phyloP scores from a whole-genome alignment of 768 basidiomycete species.

The Leccinum ochraceum region DNA sequence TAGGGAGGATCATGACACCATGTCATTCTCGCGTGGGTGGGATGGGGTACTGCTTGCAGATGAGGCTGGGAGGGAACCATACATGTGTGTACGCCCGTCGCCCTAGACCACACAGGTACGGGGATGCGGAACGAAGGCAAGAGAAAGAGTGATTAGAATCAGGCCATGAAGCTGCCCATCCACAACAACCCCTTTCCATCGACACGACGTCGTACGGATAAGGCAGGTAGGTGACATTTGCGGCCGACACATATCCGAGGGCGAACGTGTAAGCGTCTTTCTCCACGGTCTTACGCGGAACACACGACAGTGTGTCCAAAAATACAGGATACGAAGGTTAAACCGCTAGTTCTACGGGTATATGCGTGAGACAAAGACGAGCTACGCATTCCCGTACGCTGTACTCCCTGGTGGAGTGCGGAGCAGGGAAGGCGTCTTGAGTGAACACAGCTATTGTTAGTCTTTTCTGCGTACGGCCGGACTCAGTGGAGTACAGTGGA shows the following conservation, averaged over 20 bases:
- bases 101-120: constrained; percentile 22
- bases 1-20: constrained; percentile 14
- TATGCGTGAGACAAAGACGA: constrained; percentile 1
- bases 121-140: constrained; percentile 12
- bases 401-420: constrained; percentile 10
- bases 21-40: constrained; percentile 8
- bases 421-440: constrained; percentile 20
- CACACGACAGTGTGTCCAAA: constrained; percentile 7
- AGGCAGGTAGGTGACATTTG: constrained; percentile 9
- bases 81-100: background rate
- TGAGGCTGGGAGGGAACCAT: background rate
- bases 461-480: background rate
- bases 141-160: constrained; percentile 7
- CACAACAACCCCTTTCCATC: constrained; percentile 25
- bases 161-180: constrained; percentile 11
- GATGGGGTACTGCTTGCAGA: background rate
- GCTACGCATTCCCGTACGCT: constrained; percentile 10
- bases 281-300: constrained; percentile 9
- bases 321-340: constrained; percentile 4
- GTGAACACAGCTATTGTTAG: constrained; percentile 17
- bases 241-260: background rate
- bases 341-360: background rate
- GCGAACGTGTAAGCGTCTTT: background rate
- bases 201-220: constrained; percentile 17
- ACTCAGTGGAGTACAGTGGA: background rate